phyloP scores from a whole-genome alignment of 163 green algal species.

The Coccomyxa subellipsoidea region DNA sequence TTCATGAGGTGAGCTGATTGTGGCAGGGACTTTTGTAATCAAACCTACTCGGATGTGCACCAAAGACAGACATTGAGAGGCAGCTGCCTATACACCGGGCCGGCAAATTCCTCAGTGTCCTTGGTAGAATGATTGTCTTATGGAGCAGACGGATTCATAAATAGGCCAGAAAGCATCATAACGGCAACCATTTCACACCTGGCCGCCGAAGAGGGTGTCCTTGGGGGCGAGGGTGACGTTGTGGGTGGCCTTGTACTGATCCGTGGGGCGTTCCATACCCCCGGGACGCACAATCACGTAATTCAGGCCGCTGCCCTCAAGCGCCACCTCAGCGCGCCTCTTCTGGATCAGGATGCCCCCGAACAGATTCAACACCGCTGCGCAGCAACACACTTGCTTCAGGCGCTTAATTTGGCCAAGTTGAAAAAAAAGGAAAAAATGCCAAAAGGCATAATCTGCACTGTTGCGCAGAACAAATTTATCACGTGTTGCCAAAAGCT shows the following conservation, averaged over 20 bases:
- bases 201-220: constrained; percentile 83
- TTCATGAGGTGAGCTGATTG: too few relatives aligned
- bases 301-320: constrained; percentile 77
- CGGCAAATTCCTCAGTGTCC: too few relatives aligned
- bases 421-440: too few relatives aligned
- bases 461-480: background rate
- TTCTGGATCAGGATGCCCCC: constrained; percentile 85
- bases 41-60: too few relatives aligned
- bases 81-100: too few relatives aligned
- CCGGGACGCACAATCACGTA: constrained; percentile 84
- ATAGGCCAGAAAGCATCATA: background rate
- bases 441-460: background rate
- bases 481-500: too few relatives aligned
- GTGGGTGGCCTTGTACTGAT: constrained; percentile 88
- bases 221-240: constrained; percentile 71
- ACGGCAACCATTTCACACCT: constrained; percentile 1
- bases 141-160: background rate
- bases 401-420: too few relatives aligned
- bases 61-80: too few relatives aligned
- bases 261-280: constrained; percentile 80
- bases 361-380: constrained; percentile 86
- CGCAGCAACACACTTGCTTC: background rate
- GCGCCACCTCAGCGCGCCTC: constrained; percentile 74
- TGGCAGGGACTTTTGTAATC: too few relatives aligned
- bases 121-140: too few relatives aligned